phyloP scores from a whole-genome alignment of 208 protist genomes.

The Phytomonas sp. region DNA sequence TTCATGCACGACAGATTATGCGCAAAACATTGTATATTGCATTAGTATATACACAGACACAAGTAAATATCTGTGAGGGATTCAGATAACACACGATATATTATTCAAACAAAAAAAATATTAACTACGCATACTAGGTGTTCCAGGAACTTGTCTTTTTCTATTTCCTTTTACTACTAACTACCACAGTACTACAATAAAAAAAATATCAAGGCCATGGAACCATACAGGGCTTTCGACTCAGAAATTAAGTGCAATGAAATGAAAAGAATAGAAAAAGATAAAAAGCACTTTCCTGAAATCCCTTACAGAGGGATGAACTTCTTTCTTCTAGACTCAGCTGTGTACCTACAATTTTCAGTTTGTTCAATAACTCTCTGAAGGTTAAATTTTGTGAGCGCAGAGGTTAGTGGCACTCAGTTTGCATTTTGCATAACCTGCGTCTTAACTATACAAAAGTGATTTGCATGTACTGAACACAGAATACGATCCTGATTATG shows the following conservation, averaged over 20 bases:
- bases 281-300: background rate
- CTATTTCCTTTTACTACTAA: background rate
- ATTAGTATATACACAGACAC: background rate
- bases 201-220: background rate
- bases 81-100: background rate
- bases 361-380: background rate
- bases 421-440: background rate
- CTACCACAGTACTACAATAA: slow-evolving; percentile 2
- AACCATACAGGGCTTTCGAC: background rate
- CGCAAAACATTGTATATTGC: background rate
- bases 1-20: background rate
- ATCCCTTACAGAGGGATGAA: background rate
- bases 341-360: background rate
- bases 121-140: background rate
- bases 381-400: background rate
- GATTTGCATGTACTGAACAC: background rate
- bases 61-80: background rate
- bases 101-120: slow-evolving; percentile 4
- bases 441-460: background rate
- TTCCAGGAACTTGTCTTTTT: background rate
- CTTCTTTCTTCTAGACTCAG: background rate
- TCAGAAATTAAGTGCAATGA: slow-evolving; percentile 1
- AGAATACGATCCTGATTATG: background rate
- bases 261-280: background rate
- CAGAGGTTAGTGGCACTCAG: background rate